Percentiles rank a stretch among this genome's conserved stretches.
phyloP scores from a whole-genome alignment of 805 yeast species.

The Candida railenensis region DNA sequence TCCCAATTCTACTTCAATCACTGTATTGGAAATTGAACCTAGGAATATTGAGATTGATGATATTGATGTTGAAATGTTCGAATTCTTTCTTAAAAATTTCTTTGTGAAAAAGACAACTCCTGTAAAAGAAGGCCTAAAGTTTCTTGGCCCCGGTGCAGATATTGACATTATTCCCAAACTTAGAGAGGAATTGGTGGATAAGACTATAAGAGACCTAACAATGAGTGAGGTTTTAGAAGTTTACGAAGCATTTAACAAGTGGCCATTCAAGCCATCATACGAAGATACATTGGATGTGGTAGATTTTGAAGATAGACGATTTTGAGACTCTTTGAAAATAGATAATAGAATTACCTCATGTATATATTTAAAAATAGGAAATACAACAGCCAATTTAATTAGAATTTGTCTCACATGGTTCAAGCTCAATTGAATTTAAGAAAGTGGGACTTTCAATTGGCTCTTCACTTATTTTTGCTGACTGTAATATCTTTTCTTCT shows the following conservation, averaged over 20 bases:
- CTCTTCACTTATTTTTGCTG: background rate
- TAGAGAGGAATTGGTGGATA: constrained; percentile 38
- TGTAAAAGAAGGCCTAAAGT: constrained; percentile 44
- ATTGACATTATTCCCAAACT: constrained; percentile 43
- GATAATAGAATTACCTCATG: background rate
- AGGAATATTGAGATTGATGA: constrained; percentile 25
- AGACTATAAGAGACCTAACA: constrained; percentile 48
- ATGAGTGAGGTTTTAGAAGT: constrained; percentile 54
- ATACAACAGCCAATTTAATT: background rate
- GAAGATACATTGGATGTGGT: background rate
- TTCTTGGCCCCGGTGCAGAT: constrained; percentile 81
- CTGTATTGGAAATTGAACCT: constrained; percentile 58
- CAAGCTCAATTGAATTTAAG: background rate
- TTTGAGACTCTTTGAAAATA: background rate
- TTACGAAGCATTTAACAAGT: constrained; percentile 52
- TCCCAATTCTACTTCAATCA: constrained; percentile 32
- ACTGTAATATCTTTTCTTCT: background rate
- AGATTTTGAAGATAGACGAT: constrained; percentile 3
- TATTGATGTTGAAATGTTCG: constrained; percentile 57
- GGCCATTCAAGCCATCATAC: constrained; percentile 82
- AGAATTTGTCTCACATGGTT: background rate
- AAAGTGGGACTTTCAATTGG: background rate
- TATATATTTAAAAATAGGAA: background rate
- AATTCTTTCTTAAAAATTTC: constrained; percentile 63
- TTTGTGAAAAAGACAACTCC: constrained; percentile 49